Percentiles rank a stretch among this genome's conserved stretches.
Evolutionary conservation across 1,284 basidiomycete genomes (phyloP).

Genomic region (Cyathus olla): DNA sequence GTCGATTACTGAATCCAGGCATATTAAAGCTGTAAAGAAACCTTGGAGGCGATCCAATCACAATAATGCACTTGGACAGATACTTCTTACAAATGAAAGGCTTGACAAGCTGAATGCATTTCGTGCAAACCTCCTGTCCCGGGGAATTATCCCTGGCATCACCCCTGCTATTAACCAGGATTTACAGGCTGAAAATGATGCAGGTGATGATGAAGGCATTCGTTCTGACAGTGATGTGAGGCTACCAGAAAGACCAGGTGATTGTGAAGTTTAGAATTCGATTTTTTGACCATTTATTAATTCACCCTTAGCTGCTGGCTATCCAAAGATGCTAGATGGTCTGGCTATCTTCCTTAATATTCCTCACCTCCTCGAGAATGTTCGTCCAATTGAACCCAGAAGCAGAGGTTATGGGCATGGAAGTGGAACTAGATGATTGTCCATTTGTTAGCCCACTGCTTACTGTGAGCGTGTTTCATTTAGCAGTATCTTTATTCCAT

Average conservation of each 20-base stretch:
- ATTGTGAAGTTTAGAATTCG: too few relatives aligned
- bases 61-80: not conserved
- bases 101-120: not conserved
- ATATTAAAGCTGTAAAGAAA: conserved; percentile 37
- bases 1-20: conserved; percentile 30
- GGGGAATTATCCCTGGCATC: too few relatives aligned
- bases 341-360: not conserved
- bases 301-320: too few relatives aligned
- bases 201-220: too few relatives aligned
- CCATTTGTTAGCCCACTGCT: conserved; percentile 5
- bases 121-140: not conserved
- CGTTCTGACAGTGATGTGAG: too few relatives aligned
- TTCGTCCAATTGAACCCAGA: conserved; percentile 25
- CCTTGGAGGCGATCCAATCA: conserved; percentile 26
- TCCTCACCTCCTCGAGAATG: conserved; percentile 16
- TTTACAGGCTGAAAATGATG: too few relatives aligned
- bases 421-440: too few relatives aligned
- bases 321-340: too few relatives aligned
- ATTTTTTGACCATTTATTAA: too few relatives aligned
- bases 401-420: too few relatives aligned
- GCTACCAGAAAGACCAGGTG: too few relatives aligned
- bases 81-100: too few relatives aligned
- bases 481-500: conserved; percentile 34
- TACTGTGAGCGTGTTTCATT: conserved; percentile 31
- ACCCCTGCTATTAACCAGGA: not conserved